These are phyloP conservation scores for Steccherinum ochraceum DNA, from an alignment of 768 basidiomycete genomes.

Conservation along the genomic window DNA sequence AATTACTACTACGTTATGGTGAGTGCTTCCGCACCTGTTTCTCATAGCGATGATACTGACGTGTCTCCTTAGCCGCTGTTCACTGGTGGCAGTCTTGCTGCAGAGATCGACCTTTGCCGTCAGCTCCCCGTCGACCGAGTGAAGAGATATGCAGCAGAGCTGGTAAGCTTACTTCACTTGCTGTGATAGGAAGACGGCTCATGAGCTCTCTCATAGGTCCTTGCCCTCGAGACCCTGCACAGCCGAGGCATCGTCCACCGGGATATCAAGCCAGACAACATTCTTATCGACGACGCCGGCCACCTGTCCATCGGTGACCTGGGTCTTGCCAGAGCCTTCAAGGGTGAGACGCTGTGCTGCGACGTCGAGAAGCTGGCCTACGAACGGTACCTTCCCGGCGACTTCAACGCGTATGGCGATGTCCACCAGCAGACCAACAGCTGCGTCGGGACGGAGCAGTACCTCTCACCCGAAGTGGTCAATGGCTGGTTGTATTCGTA, in stretches of 20 bases:
- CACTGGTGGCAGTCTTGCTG: not conserved
- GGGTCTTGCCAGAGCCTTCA: constrained; percentile 4
- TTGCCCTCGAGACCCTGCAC: constrained; percentile 4
- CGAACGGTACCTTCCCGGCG: not conserved
- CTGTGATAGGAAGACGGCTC: not conserved
- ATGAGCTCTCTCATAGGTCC: not conserved
- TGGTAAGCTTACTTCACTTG: not conserved
- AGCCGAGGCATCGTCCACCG: constrained; percentile 8
- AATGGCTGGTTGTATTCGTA: not conserved
- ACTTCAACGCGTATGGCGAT: not conserved
- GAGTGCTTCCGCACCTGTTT: not conserved
- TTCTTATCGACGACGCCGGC: constrained; percentile 7
- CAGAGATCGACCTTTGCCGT: not conserved
- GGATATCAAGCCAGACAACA: constrained; percentile 12
- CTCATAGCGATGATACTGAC: not conserved
- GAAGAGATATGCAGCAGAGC: constrained; percentile 2
- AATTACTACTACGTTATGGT: constrained; percentile 8
- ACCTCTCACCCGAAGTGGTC: constrained; percentile 3
- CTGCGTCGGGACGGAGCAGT: constrained; percentile 2
- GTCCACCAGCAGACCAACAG: not conserved
- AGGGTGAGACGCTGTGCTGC: not conserved
- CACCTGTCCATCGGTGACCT: constrained; percentile 8
- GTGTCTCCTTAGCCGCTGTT: constrained; percentile 6
- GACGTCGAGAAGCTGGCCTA: not conserved
- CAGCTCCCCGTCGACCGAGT: not conserved